phyloP scores from a whole-genome alignment of 1,139 yeast genomes.

The Suhomyces choctaworum region DNA sequence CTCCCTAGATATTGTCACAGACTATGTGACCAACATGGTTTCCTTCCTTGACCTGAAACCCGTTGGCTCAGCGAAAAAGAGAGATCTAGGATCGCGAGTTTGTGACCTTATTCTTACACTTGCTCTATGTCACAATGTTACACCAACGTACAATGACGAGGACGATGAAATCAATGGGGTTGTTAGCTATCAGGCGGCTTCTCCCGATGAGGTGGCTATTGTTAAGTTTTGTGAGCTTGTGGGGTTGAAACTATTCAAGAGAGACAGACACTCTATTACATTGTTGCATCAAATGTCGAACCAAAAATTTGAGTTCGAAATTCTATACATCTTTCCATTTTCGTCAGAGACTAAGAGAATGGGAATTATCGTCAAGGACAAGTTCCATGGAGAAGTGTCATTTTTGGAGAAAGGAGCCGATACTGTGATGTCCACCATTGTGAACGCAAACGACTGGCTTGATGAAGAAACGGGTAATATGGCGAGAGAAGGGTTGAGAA shows the following conservation, averaged over 20 bases:
- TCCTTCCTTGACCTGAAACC: slow-evolving; percentile 21
- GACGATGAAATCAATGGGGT: slow-evolving; percentile 36
- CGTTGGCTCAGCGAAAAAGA: slow-evolving; percentile 31
- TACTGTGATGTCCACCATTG: slow-evolving; percentile 87
- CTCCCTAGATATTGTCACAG: slow-evolving; percentile 84
- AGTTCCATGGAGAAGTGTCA: slow-evolving; percentile 66
- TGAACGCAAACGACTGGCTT: slow-evolving; percentile 87
- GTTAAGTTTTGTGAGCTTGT: slow-evolving; percentile 87
- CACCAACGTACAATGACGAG: slow-evolving; percentile 68
- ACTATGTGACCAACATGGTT: slow-evolving; percentile 50
- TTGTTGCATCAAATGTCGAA: slow-evolving; percentile 65
- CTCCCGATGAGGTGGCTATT: slow-evolving; percentile 98
- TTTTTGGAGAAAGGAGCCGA: slow-evolving; percentile 96
- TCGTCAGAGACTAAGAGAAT: slow-evolving; percentile 93
- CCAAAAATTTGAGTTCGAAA: slow-evolving; percentile 56
- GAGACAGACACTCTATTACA: slow-evolving; percentile 78
- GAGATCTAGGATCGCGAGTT: slow-evolving; percentile 71
- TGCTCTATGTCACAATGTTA: slow-evolving; percentile 94
- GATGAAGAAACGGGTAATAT: slow-evolving; percentile 96
- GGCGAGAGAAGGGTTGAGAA: slow-evolving; percentile 98
- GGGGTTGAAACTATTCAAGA: slow-evolving; percentile 73
- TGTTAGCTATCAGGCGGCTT: slow-evolving; percentile 89
- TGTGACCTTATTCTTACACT: slow-evolving; percentile 78
- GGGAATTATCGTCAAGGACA: slow-evolving; percentile 83
- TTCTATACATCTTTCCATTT: slow-evolving; percentile 86